Evolutionary conservation across 2,329 filamentous ascomycete species (phyloP).

Genomic region (Ophiostoma sp.): DNA sequence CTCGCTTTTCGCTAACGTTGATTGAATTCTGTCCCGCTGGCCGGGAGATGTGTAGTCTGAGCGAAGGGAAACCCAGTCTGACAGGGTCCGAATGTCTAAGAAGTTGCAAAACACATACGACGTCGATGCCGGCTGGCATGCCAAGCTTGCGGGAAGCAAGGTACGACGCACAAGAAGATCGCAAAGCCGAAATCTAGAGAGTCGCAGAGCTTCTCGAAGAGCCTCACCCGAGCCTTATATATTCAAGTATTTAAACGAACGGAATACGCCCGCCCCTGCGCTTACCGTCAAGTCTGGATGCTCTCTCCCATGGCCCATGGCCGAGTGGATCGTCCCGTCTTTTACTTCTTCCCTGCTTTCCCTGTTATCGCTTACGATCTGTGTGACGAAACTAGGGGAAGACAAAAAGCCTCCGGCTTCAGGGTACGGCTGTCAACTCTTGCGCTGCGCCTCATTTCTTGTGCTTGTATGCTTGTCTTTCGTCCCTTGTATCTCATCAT

Average conservation of each 20-base stretch:
- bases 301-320: background rate
- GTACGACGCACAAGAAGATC: background rate
- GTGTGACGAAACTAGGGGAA: constrained; percentile 10
- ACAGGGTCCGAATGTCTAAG: background rate
- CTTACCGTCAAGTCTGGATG: background rate
- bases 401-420: background rate
- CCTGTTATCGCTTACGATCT: constrained; percentile 12
- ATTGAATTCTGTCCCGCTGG: constrained; percentile 10
- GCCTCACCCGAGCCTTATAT: too few relatives aligned
- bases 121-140: background rate
- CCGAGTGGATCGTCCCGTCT: constrained; percentile 14
- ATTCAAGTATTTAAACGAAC: background rate
- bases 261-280: background rate
- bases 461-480: background rate
- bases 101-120: background rate
- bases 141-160: background rate
- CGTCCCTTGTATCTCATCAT: background rate
- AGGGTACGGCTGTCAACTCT: constrained; percentile 3
- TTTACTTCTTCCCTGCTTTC: background rate
- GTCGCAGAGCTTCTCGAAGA: background rate
- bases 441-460: background rate
- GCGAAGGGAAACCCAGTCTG: background rate
- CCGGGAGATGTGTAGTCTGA: background rate
- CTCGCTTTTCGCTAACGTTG: background rate
- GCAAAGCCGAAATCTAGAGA: background rate